Base-by-base conservation (phyloP, 2,329 filamentous ascomycete species). In the Decorospora gaudefroyi region DNA sequence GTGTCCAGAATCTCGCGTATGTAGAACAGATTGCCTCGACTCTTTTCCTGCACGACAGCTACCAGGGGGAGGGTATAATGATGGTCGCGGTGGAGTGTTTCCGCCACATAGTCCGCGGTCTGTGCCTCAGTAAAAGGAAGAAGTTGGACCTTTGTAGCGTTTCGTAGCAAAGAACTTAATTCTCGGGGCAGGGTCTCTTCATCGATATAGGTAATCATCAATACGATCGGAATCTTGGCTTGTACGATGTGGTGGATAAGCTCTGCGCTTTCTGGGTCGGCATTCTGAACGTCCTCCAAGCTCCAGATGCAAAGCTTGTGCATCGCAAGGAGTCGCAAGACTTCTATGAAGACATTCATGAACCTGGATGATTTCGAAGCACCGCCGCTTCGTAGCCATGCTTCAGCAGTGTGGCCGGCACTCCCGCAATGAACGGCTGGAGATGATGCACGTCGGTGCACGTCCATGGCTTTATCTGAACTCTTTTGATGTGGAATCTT, bases 221-320 rank as follows among this genome's bases (percentile, higher is more conserved):
- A 40, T 1, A 92, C 83, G 73, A 96, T 86, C 13, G 87, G 89
- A 49, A 96, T 82, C 53, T 86, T 86, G 1, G 86, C 84, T 36
- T 79, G 78, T 42, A 95, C 83, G 38, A 96, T 90, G 59, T 90
- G 86, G 11, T 85, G 81, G 26, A 96, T 85, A 38, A 96, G 76
- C 45, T 95, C 89, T 33, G 93, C 73, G 10, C 87, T 93, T 68
- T 96, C 92, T 17, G 87, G 82, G 64, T 96, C 92, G 5, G 90
- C 90, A 68, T 90, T 93, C 59, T 96, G 90, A 21, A 96, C 74
- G 68, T 96, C 92, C 62, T 96, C 92, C 18, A 96, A 73, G 58
- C 85, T 90, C 57, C 96, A 85, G 62, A 89, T 95, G 40, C 96
- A 90, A 59, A 96, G 84, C 59, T 91, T 93, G 65, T 91, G 85